phyloP scores from a whole-genome alignment of 148 eudicot genomes.

The Nepenthes gracilis region DNA sequence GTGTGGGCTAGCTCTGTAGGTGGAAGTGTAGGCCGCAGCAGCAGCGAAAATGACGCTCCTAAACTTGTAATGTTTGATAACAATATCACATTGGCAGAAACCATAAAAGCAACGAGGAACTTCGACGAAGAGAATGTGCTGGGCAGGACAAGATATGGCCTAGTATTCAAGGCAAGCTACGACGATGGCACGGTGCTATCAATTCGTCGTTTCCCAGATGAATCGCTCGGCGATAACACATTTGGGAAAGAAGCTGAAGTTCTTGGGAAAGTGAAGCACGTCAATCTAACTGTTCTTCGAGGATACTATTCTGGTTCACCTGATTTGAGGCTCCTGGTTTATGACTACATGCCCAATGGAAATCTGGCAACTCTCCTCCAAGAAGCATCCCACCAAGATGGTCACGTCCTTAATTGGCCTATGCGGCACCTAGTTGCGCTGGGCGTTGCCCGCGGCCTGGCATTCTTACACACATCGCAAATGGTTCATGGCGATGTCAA shows the following conservation, averaged over 20 bases:
- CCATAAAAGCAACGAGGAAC: constrained; percentile 69
- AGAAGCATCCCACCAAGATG: constrained; percentile 76
- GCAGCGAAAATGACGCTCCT: constrained; percentile 59
- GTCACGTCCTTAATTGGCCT: constrained; percentile 80
- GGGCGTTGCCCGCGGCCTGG: constrained; percentile 65
- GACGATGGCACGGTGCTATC: constrained; percentile 68
- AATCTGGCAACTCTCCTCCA: constrained; percentile 60
- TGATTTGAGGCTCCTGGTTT: constrained; percentile 41
- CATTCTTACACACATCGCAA: constrained; percentile 37
- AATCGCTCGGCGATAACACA: constrained; percentile 25
- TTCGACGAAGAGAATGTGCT: constrained; percentile 78
- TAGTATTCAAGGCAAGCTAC: constrained; percentile 57
- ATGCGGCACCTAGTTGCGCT: constrained; percentile 73
- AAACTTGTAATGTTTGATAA: constrained; percentile 76
- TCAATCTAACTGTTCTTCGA: constrained; percentile 62
- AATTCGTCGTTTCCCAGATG: constrained; percentile 48
- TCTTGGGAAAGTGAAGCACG: constrained; percentile 56
- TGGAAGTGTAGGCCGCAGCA: constrained; percentile 40
- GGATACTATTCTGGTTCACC: constrained; percentile 71
- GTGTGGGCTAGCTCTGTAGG: constrained; percentile 46
- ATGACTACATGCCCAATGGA: constrained; percentile 85
- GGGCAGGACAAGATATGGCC: constrained; percentile 53
- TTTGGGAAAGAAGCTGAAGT: constrained; percentile 67
- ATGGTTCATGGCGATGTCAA: constrained; percentile 59
- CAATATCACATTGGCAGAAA: constrained; percentile 63